Evolutionary conservation across 805 yeast species (phyloP).

Genomic region (Yarrowia bubula): DNA sequence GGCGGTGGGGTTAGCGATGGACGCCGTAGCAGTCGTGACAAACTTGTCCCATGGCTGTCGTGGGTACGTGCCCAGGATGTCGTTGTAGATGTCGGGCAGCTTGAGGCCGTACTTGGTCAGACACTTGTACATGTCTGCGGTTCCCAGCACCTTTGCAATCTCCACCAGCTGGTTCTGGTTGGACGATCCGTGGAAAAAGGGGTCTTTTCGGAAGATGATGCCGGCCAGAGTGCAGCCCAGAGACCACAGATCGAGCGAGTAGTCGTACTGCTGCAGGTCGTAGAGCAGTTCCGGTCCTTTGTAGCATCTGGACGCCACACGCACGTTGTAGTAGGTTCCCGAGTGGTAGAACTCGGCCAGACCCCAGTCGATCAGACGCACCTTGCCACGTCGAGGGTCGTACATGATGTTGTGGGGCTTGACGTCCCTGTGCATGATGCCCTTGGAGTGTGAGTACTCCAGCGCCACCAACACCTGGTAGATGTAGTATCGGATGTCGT

Average conservation of each 20-base stretch:
- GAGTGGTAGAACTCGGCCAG: conserved; percentile 90
- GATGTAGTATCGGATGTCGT: conserved; percentile 80
- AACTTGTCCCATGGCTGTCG: conserved; percentile 86
- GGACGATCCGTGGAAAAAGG: conserved; percentile 88
- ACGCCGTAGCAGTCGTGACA: conserved; percentile 65
- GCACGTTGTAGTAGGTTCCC: conserved; percentile 83
- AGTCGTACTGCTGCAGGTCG: conserved; percentile 79
- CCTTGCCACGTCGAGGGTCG: conserved; percentile 59
- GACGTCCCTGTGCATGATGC: conserved; percentile 92
- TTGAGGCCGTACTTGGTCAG: conserved; percentile 65
- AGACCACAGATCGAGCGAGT: conserved; percentile 87
- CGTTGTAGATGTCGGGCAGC: conserved; percentile 78
- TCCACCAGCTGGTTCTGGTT: conserved; percentile 90
- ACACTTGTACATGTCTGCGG: conserved; percentile 68
- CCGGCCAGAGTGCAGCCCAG: conserved; percentile 90
- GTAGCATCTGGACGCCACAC: conserved; percentile 88
- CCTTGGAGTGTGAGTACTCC: conserved; percentile 88
- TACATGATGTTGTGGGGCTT: conserved; percentile 94
- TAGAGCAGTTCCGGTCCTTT: conserved; percentile 90
- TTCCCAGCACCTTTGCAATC: conserved; percentile 83
- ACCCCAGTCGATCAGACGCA: conserved; percentile 92
- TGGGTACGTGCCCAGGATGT: conserved; percentile 67
- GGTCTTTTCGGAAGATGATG: conserved; percentile 83
- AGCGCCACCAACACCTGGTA: conserved; percentile 76
- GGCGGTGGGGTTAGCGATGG: conserved; percentile 66